phyloP scores from a whole-genome alignment of 2,329 filamentous ascomycete genomes.

The Pestalotiopsis sp. region DNA sequence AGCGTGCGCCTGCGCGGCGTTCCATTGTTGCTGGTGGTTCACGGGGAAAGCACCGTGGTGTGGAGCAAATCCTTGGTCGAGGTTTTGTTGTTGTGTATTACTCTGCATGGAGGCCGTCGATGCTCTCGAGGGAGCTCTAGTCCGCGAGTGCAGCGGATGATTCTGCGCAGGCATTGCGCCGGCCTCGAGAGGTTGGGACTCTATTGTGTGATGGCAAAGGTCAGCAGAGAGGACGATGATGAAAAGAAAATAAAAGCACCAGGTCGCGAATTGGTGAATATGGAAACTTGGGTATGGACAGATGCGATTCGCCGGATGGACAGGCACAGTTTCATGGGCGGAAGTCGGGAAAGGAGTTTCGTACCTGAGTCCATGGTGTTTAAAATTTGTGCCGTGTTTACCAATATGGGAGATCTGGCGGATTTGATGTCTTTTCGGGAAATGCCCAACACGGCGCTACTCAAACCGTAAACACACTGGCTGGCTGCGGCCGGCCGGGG shows the following conservation, averaged over 20 bases:
- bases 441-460: conserved; percentile 1
- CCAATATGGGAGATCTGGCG: not conserved
- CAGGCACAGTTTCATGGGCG: not conserved
- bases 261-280: not conserved
- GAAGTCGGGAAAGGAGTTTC: conserved; percentile 6
- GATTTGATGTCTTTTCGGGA: not conserved
- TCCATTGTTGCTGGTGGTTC: conserved; percentile 47
- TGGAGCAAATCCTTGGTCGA: conserved; percentile 50
- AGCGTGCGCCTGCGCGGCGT: conserved; percentile 36
- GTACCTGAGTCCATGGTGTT: conserved; percentile 17
- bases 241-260: not conserved
- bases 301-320: not conserved
- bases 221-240: conserved; percentile 8
- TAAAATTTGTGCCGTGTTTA: conserved; percentile 14
- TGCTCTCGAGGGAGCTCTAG: conserved; percentile 56
- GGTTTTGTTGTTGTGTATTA: conserved; percentile 51
- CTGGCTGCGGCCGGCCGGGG: conserved; percentile 11
- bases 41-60: conserved; percentile 39
- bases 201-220: conserved; percentile 21
- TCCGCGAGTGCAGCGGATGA: conserved; percentile 45
- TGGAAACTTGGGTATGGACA: not conserved
- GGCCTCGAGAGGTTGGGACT: conserved; percentile 31
- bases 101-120: conserved; percentile 62
- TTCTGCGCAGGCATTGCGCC: conserved; percentile 38
- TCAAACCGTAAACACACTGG: conserved; percentile 16